A percentile compares a stretch with the other conserved stretches of the same genome.
Evolutionary conservation across 2,329 filamentous ascomycete genomes (phyloP).

Genomic region (Raffaelea ambrosiae): DNA sequence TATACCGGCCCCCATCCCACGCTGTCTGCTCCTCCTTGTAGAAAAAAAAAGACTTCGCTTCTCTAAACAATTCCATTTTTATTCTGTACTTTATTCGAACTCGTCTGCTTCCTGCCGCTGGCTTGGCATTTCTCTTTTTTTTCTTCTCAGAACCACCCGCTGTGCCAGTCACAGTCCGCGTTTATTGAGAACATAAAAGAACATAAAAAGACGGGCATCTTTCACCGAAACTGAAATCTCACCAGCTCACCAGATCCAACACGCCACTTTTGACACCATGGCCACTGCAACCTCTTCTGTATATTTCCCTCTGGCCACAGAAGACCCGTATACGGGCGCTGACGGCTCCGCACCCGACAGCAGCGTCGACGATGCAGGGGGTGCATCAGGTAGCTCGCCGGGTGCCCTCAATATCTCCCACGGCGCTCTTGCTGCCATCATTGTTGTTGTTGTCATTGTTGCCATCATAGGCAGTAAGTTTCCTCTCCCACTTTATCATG

Average conservation of each 20-base stretch:
- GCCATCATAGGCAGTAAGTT: slow-evolving; percentile 59
- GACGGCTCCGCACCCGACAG: slow-evolving; percentile 17
- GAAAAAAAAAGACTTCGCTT: too few relatives aligned
- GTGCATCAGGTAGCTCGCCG: slow-evolving; percentile 55
- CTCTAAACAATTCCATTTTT: neutral
- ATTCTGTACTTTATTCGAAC: neutral
- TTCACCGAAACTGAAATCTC: neutral
- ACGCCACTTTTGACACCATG: slow-evolving; percentile 20
- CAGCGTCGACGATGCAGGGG: slow-evolving; percentile 45
- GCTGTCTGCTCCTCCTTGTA: too few relatives aligned
- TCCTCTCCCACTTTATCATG: neutral
- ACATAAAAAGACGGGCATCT: neutral
- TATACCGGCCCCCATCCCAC: too few relatives aligned
- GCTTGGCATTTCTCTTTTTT: neutral
- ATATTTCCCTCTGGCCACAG: slow-evolving; percentile 34
- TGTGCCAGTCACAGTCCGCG: too few relatives aligned
- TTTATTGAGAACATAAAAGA: neutral
- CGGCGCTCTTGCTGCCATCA: slow-evolving; percentile 65
- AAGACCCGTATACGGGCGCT: slow-evolving; percentile 26
- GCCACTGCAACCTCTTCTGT: slow-evolving; percentile 25
- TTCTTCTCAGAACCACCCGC: neutral
- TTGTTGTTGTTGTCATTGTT: slow-evolving; percentile 60
- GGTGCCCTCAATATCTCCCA: slow-evolving; percentile 56
- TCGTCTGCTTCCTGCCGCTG: slow-evolving; percentile 4
- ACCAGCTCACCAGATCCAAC: neutral